Percentiles rank a stretch among this genome's conserved stretches.
Conservation (phyloP, 2,329 filamentous ascomycete genomes). For the Penicillium olsonii region DNA sequence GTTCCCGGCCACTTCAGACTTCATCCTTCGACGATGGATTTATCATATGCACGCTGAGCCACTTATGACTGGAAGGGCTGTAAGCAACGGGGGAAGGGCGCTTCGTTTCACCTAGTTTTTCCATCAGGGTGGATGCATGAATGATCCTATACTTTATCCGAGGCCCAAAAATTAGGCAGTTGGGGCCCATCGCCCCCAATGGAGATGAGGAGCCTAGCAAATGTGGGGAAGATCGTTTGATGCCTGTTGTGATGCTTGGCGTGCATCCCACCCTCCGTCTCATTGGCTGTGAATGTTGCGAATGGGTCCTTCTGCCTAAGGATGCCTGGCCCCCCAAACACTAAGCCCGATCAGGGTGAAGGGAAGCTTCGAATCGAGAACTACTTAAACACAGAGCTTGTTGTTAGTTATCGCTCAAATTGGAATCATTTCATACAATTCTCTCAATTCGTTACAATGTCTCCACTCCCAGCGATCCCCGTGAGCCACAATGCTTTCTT, state of each 20-base stretch:
- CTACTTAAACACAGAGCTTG: too few relatives aligned
- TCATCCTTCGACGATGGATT: too few relatives aligned
- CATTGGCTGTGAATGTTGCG: background rate
- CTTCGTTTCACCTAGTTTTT: too few relatives aligned
- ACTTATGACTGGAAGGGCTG: too few relatives aligned
- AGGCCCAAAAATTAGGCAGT: background rate
- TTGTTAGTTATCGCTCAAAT: too few relatives aligned
- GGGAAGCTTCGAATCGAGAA: background rate
- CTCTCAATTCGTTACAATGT: slow-evolving; percentile 2
- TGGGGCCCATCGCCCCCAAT: background rate
- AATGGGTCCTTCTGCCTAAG: slow-evolving; percentile 6
- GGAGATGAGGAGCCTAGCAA: background rate
- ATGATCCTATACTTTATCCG: too few relatives aligned
- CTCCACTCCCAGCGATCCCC: slow-evolving; percentile 29
- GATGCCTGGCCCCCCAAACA: background rate
- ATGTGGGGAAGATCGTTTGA: slow-evolving; percentile 24
- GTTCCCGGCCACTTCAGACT: too few relatives aligned
- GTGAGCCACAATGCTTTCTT: slow-evolving; percentile 31
- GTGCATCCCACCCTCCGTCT: background rate
- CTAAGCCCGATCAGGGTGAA: background rate
- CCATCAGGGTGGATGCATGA: too few relatives aligned
- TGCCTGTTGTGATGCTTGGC: background rate
- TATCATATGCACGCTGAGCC: too few relatives aligned
- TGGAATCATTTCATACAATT: too few relatives aligned
- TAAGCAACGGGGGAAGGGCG: too few relatives aligned